Evolutionary conservation across 2,329 filamentous ascomycete species (phyloP), one percentile per base, ranked within the genome.

Genomic region (Fusarium praegraminearum): DNA sequence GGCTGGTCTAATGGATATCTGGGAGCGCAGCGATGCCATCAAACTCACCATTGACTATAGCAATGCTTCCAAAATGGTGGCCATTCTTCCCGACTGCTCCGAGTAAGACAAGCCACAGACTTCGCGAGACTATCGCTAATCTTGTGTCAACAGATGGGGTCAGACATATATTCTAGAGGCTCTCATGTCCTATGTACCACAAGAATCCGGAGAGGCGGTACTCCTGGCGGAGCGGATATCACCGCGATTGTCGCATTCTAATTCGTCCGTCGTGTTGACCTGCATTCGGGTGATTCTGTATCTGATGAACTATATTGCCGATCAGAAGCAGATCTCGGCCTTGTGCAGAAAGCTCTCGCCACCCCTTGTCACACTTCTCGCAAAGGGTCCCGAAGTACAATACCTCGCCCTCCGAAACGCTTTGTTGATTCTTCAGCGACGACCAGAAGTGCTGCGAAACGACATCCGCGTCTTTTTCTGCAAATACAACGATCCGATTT

Each of bases 401-500:
- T 99, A 99, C 77, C 86, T 99, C 9, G 96, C 96, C 1, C 86
- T 99, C 20, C 87, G 96, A 68, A 99, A 99, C 77, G 96, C 96
- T 1, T 86, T 99, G 3, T 85, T 99, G 16, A 99, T 99, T 72
- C 84, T 99, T 54, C 96, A 99, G 79, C 87, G 95, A 74, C 87
- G 95, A 58, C 96, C 96, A 0, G 96, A 98, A 76, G 95, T 99
- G 11, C 82, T 99, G 56, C 89, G 94, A 69, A 98, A 98, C 80
- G 96, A 99, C 79, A 98, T 99, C 67, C 90, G 96, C 47, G 96
- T 99, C 33, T 99, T 99, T 83, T 99, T 99, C 82, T 99, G 96
- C 89, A 99, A 99, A 85, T 99, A 99, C 82, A 99, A 99, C 79
- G 96, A 99, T 77, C 96, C 96, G 0, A 99, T 99, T 70, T 99